These are phyloP conservation scores for Abrus precatorius DNA, from an alignment of 306 rosid species.

Conservation along the genomic window DNA sequence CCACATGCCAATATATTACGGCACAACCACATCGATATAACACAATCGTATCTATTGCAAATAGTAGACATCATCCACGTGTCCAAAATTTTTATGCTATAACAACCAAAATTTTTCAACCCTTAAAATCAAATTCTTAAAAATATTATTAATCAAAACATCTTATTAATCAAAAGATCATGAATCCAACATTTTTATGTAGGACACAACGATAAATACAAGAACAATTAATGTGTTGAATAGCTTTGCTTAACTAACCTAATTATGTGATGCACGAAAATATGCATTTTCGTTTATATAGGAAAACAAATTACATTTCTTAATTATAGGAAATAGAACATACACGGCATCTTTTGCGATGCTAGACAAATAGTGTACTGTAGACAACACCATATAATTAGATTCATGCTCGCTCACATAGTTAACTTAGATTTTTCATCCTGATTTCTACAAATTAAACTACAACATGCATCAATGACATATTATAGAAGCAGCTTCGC, in stretches of 20 bases:
- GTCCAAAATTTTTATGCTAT: not conserved
- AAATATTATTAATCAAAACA: too few relatives aligned
- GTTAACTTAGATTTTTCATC: conserved; percentile 25
- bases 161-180: too few relatives aligned
- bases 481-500: conserved; percentile 12
- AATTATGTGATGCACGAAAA: not conserved
- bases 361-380: not conserved
- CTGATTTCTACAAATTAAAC: conserved; percentile 9
- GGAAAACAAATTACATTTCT: not conserved
- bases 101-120: too few relatives aligned
- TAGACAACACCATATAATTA: not conserved
- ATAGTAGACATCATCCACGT: not conserved
- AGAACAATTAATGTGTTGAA: not conserved
- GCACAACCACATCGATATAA: not conserved
- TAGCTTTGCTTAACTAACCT: not conserved
- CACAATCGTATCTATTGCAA: not conserved
- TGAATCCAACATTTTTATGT: too few relatives aligned
- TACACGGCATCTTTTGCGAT: not conserved
- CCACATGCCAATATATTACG: not conserved
- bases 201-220: not conserved
- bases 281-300: not conserved
- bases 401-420: conserved; percentile 21
- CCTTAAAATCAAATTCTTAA: too few relatives aligned
- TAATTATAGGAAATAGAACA: conserved; percentile 4
- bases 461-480: conserved; percentile 31